Percentiles rank a stretch among this genome's conserved stretches.
phyloP scores from a whole-genome alignment of 2,329 filamentous ascomycete genomes.

The Colletotrichum spinosum region DNA sequence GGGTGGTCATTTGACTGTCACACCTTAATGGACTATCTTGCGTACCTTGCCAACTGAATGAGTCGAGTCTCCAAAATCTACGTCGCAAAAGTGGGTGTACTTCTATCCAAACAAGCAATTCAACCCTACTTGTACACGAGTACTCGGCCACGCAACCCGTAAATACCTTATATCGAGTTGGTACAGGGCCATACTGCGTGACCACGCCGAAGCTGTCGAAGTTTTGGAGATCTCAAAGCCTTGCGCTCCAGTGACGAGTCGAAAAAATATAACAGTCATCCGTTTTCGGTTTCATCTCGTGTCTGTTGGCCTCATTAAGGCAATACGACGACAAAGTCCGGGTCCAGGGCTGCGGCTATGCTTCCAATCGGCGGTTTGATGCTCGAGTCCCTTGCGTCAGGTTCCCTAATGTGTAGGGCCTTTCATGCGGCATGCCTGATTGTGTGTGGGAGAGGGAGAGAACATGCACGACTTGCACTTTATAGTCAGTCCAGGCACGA shows the following conservation, averaged over 20 bases:
- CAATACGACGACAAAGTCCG: not conserved
- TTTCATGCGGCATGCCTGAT: not conserved
- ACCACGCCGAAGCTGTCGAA: not conserved
- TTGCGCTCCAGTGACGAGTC: slow-evolving; percentile 8
- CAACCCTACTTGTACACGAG: too few species aligned
- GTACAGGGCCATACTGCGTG: too few species aligned
- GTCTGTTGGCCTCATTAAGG: slow-evolving; percentile 1
- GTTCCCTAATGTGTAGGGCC: not conserved
- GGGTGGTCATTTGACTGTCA: too few species aligned
- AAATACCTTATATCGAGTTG: too few species aligned
- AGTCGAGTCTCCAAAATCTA: too few species aligned
- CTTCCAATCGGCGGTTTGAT: not conserved
- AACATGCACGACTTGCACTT: too few species aligned
- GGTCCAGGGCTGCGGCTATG: not conserved
- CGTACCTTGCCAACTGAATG: too few species aligned
- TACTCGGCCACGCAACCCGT: too few species aligned
- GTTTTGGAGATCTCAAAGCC: not conserved
- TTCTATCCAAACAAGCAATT: too few species aligned
- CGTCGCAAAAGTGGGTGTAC: too few species aligned
- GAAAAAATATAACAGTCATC: not conserved
- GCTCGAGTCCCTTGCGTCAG: too few species aligned
- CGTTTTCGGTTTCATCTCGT: slow-evolving; percentile 27
- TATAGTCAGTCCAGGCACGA: not conserved
- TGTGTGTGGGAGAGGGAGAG: not conserved
- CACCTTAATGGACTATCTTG: too few species aligned